Evolutionary conservation across 768 basidiomycete genomes (phyloP), one percentile per base, ranked within the genome.

Genomic region (Galerina marginata): DNA sequence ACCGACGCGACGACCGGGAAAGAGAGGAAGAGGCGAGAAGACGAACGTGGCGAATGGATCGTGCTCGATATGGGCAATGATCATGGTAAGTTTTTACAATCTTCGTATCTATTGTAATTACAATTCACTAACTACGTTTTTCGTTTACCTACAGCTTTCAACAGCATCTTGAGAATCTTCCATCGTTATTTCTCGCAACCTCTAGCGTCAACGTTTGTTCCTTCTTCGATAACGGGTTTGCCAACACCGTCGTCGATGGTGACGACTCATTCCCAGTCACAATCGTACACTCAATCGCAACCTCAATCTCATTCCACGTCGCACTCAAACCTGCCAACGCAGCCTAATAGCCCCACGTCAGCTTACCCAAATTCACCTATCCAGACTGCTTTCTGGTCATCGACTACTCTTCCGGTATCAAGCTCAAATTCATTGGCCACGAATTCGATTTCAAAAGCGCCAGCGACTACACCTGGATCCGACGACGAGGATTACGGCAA

Each of bases 1-100:
- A 20, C 20, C 20, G 20, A 20, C 20, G 20, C 20, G 20, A 20
- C 20, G 20, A 20, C 20, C 20, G 20, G 20, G 20, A 20, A 20
- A 16, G 47, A 40, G 39, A 51, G 58, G 23, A 66, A 61, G 48
- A 65, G 64, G 51, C 20, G 20, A 20, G 64, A 66, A 9, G 72
- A 71, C 1, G 72, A 74, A 9, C 74, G 73, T 26, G 77, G 73
- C 0, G 83, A 85, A 55, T 86, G 80, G 82, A 72, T 86, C 15
- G 78, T 82, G 9, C 70, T 86, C 16, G 85, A 86, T 67, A 68
- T 86, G 70, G 77, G 81, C 3, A 77, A 77, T 57, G 82, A 83
- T 53, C 69, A 71, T 47, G 82, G 82, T 80, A 55, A 38, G 67
- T 62, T 43, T 29, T 45, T 46, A 36, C 36, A 20, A 20, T 57